Evolutionary conservation across 192 early-diverging fungal genomes (phyloP).

Genomic region (Paraglomus brasilianum): DNA sequence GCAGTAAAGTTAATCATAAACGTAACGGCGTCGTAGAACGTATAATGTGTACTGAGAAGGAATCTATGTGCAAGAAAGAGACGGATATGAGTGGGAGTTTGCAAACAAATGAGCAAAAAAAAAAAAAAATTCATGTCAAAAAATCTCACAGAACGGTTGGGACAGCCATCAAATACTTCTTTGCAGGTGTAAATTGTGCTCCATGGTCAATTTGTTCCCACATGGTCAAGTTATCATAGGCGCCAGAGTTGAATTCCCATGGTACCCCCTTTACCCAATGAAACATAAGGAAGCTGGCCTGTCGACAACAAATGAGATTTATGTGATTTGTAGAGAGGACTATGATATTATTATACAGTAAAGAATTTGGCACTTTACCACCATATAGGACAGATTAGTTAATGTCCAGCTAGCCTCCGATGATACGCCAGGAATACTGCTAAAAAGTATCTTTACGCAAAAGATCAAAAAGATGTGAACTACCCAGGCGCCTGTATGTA

Average conservation of each 20-base stretch:
- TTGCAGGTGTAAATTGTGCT: conserved; percentile 95
- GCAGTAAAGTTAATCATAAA: conserved; percentile 90
- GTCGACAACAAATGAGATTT: not conserved
- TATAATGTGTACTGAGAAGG: conserved; percentile 92
- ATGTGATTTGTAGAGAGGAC: not conserved
- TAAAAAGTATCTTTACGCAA: conserved; percentile 71
- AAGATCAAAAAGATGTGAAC: conserved; percentile 85
- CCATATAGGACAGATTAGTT: conserved; percentile 88
- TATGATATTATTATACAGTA: not conserved
- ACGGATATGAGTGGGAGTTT: conserved; percentile 9
- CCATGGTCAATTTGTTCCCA: conserved; percentile 99
- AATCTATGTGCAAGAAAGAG: conserved; percentile 53
- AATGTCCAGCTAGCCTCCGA: conserved; percentile 95
- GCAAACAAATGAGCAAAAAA: not conserved
- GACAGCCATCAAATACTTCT: conserved; percentile 94
- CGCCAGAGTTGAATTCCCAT: conserved; percentile 91
- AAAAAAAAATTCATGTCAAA: not conserved
- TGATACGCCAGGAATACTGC: conserved; percentile 86
- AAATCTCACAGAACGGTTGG: conserved; percentile 88
- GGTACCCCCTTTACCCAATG: conserved; percentile 96
- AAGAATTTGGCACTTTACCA: conserved; percentile 52
- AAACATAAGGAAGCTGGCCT: conserved; percentile 97
- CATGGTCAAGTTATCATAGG: conserved; percentile 88
- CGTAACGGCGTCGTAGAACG: conserved; percentile 88
- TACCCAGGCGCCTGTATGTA: conserved; percentile 82